Base-by-base conservation (phyloP, 352 stramenopile genomes). In the Pythium plurisporium region DNA sequence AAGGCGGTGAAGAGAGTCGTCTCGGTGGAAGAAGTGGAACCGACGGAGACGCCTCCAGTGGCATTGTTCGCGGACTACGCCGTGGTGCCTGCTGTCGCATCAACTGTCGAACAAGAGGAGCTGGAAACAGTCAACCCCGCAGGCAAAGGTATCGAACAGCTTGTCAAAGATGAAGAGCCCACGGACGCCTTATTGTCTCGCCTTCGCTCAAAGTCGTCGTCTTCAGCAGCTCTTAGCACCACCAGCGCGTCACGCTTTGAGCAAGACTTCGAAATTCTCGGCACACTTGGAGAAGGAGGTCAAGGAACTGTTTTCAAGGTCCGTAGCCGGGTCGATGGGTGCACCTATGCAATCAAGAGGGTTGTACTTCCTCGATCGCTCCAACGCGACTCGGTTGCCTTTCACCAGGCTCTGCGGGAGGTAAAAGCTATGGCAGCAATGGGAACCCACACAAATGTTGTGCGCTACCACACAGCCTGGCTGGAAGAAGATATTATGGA, bases 391-490 rank as follows among this genome's bases (percentile, higher is more conserved):
- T 67, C 65, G 11, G 59, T 59, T 11, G 64, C 65, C 19, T 70
- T 82, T 14, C 73, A 82, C 65, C 77, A 91, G 61, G 78, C 76
- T 11, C 48, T 89, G 20, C 81, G 81, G 54, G 81, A 94, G 73
- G 79, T 89, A 27, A 79, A 81, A 7, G 77, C 79, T 3, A 94
- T 91, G 83, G 79, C 81, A 5, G 72, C 69, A 0, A 85, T 94
- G 66, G 64, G 74, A 17, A 71, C 73, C 4, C 81, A 94, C 64
- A 25, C 46, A 2, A 94, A 94, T 48, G 80, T 94, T 5, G 79
- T 94, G 42, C 73, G 79, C 5, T 94, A 94, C 55, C 82, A 91
- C 59, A 90, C 79, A 6, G 76, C 83, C 0, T 94, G 81, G 83
- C 74, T 87, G 8, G 83, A 94, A 57, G 67, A 84, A 19, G 67